A percentile compares a stretch with the other conserved stretches of the same genome.
Evolutionary conservation across 2,329 filamentous ascomycete genomes (phyloP).

Genomic region (Hypoxylon sp.): DNA sequence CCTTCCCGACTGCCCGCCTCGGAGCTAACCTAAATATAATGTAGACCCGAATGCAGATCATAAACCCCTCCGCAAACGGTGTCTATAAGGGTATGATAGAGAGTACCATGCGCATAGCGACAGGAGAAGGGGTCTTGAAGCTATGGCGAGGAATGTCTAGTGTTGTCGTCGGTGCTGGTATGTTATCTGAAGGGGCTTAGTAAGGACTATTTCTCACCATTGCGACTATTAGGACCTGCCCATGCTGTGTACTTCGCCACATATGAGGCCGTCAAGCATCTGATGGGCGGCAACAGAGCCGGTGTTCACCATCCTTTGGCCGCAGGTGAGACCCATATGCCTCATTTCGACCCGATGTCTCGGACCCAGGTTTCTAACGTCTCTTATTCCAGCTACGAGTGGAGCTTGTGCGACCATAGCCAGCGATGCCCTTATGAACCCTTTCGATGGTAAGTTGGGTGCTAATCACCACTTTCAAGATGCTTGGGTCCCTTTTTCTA

Average conservation of each 20-base stretch:
- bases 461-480: constrained; percentile 3
- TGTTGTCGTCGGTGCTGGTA: constrained; percentile 94
- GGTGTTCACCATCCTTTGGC: constrained; percentile 93
- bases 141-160: constrained; percentile 98
- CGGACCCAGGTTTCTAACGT: constrained; percentile 27
- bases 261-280: constrained; percentile 96
- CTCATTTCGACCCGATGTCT: constrained; percentile 10
- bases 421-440: constrained; percentile 99
- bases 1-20: constrained; percentile 36
- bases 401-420: constrained; percentile 96
- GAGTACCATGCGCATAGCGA: constrained; percentile 92
- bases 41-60: constrained; percentile 97
- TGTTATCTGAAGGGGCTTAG: constrained; percentile 52
- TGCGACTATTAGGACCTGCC: constrained; percentile 78
- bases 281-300: constrained; percentile 91
- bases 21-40: constrained; percentile 35
- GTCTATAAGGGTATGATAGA: constrained; percentile 93
- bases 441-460: constrained; percentile 85
- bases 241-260: constrained; percentile 99
- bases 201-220: constrained; percentile 45
- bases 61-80: constrained; percentile 84
- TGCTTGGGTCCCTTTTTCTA: constrained; percentile 6
- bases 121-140: constrained; percentile 88
- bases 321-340: constrained; percentile 74
- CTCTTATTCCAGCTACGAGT: constrained; percentile 77